A percentile compares a stretch with the other conserved stretches of the same genome.
Conservation (phyloP, 805 yeast species). For the Lachancea quebecensis region DNA sequence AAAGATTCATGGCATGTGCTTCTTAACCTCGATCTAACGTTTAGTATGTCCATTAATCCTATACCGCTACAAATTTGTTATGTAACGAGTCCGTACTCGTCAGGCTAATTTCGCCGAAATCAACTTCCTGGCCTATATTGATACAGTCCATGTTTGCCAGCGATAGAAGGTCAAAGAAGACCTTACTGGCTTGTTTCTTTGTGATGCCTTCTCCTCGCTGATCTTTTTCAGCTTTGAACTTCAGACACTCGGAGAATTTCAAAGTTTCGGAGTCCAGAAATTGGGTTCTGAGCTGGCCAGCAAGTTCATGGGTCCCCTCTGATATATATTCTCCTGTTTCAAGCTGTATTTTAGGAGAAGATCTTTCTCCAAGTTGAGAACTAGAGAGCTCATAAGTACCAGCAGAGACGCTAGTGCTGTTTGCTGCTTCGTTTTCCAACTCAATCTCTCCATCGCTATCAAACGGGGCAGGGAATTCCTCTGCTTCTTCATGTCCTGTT, state of each 20-base stretch:
- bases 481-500: not conserved
- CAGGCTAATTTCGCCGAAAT: conserved; percentile 57
- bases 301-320: conserved; percentile 26
- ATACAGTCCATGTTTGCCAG: conserved; percentile 73
- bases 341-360: conserved; percentile 3
- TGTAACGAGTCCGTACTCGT: conserved; percentile 38
- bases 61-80: conserved; percentile 22
- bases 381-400: conserved; percentile 6
- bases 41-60: too few species aligned
- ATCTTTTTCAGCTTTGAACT: conserved; percentile 5
- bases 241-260: not conserved
- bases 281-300: conserved; percentile 19
- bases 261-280: conserved; percentile 9
- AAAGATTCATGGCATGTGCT: too few species aligned
- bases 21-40: too few species aligned
- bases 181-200: conserved; percentile 23
- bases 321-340: conserved; percentile 17
- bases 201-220: conserved; percentile 10
- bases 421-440: conserved; percentile 6
- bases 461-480: not conserved
- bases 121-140: conserved; percentile 47
- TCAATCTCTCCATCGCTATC: conserved; percentile 5
- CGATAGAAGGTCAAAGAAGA: conserved; percentile 78
- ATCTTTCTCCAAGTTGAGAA: not conserved
- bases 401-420: conserved; percentile 9